Evolutionary conservation across 768 basidiomycete species (phyloP).

Genomic region (Pulveroboletus sp.): DNA sequence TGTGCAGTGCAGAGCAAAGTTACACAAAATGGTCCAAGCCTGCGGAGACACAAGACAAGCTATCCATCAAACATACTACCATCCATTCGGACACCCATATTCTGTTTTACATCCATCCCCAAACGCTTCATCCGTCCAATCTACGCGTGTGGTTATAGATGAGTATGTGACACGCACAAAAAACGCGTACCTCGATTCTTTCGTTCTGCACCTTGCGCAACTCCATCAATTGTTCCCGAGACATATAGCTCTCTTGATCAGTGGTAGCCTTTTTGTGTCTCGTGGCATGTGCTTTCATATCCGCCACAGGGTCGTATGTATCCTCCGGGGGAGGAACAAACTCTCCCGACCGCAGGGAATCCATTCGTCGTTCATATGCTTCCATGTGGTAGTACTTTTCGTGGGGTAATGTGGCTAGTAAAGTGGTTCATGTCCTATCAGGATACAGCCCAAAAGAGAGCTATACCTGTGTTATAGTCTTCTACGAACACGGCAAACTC

Average conservation of each 20-base stretch:
- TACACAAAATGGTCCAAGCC: background rate
- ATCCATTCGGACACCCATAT: slow-evolving; percentile 87
- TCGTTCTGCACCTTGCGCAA: slow-evolving; percentile 83
- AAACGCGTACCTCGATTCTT: slow-evolving; percentile 61
- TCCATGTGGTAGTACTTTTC: slow-evolving; percentile 95
- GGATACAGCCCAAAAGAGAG: background rate
- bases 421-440: background rate
- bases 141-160: slow-evolving; percentile 31
- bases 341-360: slow-evolving; percentile 79
- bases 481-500: slow-evolving; percentile 82
- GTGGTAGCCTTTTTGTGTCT: slow-evolving; percentile 65
- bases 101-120: slow-evolving; percentile 86
- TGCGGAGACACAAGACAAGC: background rate
- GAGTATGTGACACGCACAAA: background rate
- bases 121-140: slow-evolving; percentile 80
- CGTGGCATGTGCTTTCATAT: slow-evolving; percentile 73
- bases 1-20: background rate
- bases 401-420: slow-evolving; percentile 82
- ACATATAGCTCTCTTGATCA: slow-evolving; percentile 75
- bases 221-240: slow-evolving; percentile 76
- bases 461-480: slow-evolving; percentile 76
- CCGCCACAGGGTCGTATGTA: slow-evolving; percentile 78
- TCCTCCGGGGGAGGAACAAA: slow-evolving; percentile 70
- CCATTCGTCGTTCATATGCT: slow-evolving; percentile 81
- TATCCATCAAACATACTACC: slow-evolving; percentile 55